Evolutionary conservation across 140 eudicot genomes (phyloP).

Genomic region (Ambrosia hybrid): DNA sequence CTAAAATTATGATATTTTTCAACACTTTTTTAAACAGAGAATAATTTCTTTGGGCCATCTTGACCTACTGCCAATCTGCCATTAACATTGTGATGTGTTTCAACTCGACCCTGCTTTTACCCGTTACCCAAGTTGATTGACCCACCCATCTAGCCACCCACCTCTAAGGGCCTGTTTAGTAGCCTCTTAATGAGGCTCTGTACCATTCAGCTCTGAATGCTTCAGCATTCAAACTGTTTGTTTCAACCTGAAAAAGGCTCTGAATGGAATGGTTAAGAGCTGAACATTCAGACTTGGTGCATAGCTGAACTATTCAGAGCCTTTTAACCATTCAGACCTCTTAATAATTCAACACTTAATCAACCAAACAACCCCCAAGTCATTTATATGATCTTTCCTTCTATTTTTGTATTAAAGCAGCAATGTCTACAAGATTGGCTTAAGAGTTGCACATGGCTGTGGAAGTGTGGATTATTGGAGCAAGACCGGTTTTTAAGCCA

Average conservation of each 20-base stretch:
- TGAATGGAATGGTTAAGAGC: too few relatives aligned
- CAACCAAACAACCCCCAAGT: too few relatives aligned
- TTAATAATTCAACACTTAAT: too few relatives aligned
- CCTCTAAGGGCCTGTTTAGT: too few relatives aligned
- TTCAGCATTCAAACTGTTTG: too few relatives aligned
- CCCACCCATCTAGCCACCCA: background rate
- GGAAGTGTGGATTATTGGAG: slow-evolving; percentile 9
- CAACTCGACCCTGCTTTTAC: background rate
- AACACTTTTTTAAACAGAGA: background rate
- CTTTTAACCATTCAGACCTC: too few relatives aligned
- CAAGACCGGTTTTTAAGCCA: background rate
- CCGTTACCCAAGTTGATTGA: background rate
- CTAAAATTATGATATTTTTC: background rate
- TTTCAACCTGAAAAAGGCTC: too few relatives aligned
- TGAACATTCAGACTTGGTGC: too few relatives aligned
- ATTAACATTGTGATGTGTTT: background rate
- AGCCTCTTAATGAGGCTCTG: too few relatives aligned
- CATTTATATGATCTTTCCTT: background rate
- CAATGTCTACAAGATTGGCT: slow-evolving; percentile 7
- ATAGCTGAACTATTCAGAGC: too few relatives aligned
- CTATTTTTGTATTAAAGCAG: background rate
- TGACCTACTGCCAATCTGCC: background rate
- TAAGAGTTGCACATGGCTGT: slow-evolving; percentile 6
- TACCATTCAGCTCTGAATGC: too few relatives aligned
- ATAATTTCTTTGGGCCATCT: background rate